phyloP scores from a whole-genome alignment of 2,329 filamentous ascomycete genomes.

The Purpureocillium lavendulum region DNA sequence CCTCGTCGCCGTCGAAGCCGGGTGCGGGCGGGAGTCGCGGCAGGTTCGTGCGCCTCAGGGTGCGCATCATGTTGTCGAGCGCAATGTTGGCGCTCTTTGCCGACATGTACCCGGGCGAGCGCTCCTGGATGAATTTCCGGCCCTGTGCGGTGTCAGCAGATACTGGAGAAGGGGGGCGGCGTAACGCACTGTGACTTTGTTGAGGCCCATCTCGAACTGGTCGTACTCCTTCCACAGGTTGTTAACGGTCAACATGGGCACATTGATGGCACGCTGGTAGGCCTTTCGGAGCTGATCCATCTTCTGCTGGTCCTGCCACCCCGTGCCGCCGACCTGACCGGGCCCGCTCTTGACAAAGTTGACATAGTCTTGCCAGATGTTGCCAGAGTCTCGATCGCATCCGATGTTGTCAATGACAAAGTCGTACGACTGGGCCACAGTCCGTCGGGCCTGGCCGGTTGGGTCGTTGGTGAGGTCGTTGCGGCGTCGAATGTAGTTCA shows the following conservation, averaged over 20 bases:
- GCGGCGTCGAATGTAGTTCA: constrained; percentile 87
- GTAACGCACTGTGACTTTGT: constrained; percentile 72
- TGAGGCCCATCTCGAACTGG: constrained; percentile 86
- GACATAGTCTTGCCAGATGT: constrained; percentile 91
- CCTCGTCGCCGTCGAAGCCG: constrained; percentile 79
- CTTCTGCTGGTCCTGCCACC: constrained; percentile 97
- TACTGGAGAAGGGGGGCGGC: background rate
- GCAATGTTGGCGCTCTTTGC: constrained; percentile 85
- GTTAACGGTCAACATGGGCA: constrained; percentile 78
- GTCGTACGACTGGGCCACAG: constrained; percentile 81
- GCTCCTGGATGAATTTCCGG: constrained; percentile 89
- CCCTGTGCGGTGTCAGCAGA: constrained; percentile 45
- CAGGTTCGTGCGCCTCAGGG: constrained; percentile 67
- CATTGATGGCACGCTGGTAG: constrained; percentile 81
- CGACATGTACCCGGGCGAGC: constrained; percentile 91
- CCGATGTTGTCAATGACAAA: constrained; percentile 87
- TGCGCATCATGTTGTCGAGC: constrained; percentile 78
- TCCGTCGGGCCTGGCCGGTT: constrained; percentile 65
- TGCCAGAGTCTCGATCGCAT: constrained; percentile 81
- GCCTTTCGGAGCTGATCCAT: constrained; percentile 89
- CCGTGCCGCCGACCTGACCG: constrained; percentile 73
- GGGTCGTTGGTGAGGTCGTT: constrained; percentile 78
- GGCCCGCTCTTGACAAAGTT: constrained; percentile 86
- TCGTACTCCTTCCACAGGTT: constrained; percentile 96
- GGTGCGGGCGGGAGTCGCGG: constrained; percentile 74